Percentiles rank a stretch among this genome's conserved stretches.
Conservation (phyloP, 495 filamentous ascomycete species). For the Aspergillus incahuasiensis region DNA sequence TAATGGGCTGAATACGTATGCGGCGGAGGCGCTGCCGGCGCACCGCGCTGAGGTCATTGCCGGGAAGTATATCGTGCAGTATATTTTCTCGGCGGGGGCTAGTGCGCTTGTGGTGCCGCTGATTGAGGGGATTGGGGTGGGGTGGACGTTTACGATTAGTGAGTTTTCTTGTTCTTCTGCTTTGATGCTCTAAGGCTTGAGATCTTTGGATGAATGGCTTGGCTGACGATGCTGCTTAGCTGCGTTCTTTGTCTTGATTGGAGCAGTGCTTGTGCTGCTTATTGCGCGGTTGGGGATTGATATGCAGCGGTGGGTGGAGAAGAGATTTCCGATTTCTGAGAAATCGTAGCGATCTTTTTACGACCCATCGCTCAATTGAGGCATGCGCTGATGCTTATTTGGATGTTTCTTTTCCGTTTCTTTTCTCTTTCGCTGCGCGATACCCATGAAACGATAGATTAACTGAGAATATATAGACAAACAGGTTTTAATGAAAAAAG, state of each 20-base stretch:
- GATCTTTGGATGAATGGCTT: neutral
- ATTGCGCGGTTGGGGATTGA: constrained; percentile 40
- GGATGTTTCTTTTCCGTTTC: too few relatives aligned
- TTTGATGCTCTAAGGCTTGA: constrained; percentile 6
- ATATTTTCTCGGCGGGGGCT: constrained; percentile 61
- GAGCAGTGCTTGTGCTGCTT: constrained; percentile 29
- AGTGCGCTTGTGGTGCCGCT: constrained; percentile 62
- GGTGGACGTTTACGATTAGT: constrained; percentile 51
- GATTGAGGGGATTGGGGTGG: constrained; percentile 62
- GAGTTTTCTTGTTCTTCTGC: constrained; percentile 11
- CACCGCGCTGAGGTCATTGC: constrained; percentile 63
- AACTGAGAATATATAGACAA: neutral
- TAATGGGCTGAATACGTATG: constrained; percentile 70
- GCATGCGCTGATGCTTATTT: neutral
- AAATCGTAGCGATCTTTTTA: constrained; percentile 5
- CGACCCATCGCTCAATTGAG: neutral
- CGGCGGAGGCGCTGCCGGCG: constrained; percentile 46
- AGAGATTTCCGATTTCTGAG: constrained; percentile 20
- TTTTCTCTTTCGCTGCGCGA: neutral
- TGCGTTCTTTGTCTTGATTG: constrained; percentile 31
- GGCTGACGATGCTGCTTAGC: constrained; percentile 17
- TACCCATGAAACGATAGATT: neutral
- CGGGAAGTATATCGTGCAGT: constrained; percentile 69
- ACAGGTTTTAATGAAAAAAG: neutral
- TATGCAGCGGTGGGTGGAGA: constrained; percentile 41